Base-by-base conservation (phyloP, 169 alveolate genomes). In the Eimeria tenella region DNA sequence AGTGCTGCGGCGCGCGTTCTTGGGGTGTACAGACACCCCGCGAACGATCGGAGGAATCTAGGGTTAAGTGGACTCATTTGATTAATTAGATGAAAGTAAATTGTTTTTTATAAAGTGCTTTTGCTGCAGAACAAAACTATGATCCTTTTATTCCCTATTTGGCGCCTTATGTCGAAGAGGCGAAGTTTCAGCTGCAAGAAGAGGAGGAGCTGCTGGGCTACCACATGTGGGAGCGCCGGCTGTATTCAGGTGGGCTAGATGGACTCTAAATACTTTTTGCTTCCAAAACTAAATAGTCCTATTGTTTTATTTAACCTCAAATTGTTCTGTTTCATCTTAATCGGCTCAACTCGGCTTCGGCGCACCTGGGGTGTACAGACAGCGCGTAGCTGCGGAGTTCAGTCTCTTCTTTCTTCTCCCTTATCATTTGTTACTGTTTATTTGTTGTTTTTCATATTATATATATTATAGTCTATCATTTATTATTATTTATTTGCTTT, bases 131-230 rank as follows among this genome's bases (percentile, higher is more conserved):
- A 93, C 98, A 97, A 93, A 97, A 97, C 90, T 97, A 97, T 88
- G 98, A 97, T 79, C 98, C 98, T 8, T 97, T 96, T 90, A 96
- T 97, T 53, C 98, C 98, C 1, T 97, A 97, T 88, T 93, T 97
- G 92, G 98, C 98, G 50, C 98, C 98, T 23, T 97, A 96, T 87
- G 96, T 97, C n/a, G 98, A 97, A 94, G 98, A 97, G 93, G 98
- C 98, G 53, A 97, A 97, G 94, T 97, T 97, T 82, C 98, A 97
- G 93, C 82, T 97, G 62, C 98, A 97, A 86, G 98, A 97, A 94
- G 98, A 97, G 71, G 98, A 97, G 83, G 98, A 97, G 88, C 95
- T 97, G 94, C 96, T 97, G 60, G 98, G 98, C 31, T 97, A 95
- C 86, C 98, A 97, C 93, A 98, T 98, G 58, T 95, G 94, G 88